These are phyloP conservation scores for Penicillium sp. DNA, from an alignment of 2,329 filamentous ascomycete species.

Conservation along the genomic window DNA sequence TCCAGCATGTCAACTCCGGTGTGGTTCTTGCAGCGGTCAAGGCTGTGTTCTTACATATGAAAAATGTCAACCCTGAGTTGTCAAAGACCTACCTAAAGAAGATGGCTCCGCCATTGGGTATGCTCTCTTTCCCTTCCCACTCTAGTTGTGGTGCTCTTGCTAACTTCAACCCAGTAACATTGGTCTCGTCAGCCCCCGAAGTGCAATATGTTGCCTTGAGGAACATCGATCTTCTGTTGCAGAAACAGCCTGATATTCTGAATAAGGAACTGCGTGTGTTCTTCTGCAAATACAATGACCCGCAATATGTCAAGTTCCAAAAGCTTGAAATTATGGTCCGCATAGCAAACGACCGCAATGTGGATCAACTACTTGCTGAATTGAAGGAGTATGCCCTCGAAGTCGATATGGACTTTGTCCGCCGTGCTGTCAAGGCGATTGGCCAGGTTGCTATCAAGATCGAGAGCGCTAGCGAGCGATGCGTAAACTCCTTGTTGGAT, in stretches of 20 bases:
- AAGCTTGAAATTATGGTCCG: slow-evolving; percentile 99
- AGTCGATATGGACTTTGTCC: slow-evolving; percentile 98
- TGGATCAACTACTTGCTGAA: slow-evolving; percentile 89
- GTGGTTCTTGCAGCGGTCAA: slow-evolving; percentile 97
- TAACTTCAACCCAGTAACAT: slow-evolving; percentile 64
- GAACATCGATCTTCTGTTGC: slow-evolving; percentile 92
- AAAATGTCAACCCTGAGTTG: slow-evolving; percentile 69
- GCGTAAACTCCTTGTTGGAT: slow-evolving; percentile 88
- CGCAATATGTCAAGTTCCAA: slow-evolving; percentile 93
- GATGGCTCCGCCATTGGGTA: slow-evolving; percentile 93
- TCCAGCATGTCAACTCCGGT: slow-evolving; percentile 96
- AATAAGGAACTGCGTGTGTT: slow-evolving; percentile 97
- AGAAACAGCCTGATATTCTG: slow-evolving; percentile 93
- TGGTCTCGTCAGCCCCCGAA: slow-evolving; percentile 92
- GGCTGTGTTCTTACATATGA: slow-evolving; percentile 96
- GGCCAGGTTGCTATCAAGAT: slow-evolving; percentile 99
- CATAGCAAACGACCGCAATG: slow-evolving; percentile 96
- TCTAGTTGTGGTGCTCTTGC: slow-evolving; percentile 4
- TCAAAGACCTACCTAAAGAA: slow-evolving; percentile 89
- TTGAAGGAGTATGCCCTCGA: slow-evolving; percentile 96
- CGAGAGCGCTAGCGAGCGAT: slow-evolving; percentile 88
- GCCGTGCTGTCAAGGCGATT: slow-evolving; percentile 89
- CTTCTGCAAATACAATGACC: slow-evolving; percentile 99
- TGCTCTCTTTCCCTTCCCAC: slow-evolving; percentile 23
- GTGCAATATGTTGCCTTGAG: slow-evolving; percentile 95